Evolutionary conservation across 2,329 filamentous ascomycete species (phyloP), one percentile per base, ranked within the genome.

Genomic region (Cladosporium sp.): DNA sequence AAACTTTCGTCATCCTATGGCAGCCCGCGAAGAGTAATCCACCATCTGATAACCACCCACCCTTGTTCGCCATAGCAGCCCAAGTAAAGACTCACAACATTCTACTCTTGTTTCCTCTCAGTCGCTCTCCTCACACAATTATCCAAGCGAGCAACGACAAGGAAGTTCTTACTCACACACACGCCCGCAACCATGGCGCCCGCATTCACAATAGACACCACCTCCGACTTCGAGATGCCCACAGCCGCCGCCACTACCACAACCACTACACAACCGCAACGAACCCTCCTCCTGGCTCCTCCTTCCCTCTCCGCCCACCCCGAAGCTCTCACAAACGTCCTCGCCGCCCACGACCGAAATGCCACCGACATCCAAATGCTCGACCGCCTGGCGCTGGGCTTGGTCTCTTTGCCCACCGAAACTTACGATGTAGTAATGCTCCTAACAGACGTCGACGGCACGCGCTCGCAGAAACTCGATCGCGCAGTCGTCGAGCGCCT

Each of bases 281-380:
- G 87, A 74, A 93, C 88, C 34, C 87, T 96, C 63, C 86, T 96
- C 40, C 87, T 97, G 62, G 92, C 93, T 34, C 93, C 94, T 55
- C 92, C 94, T 12, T 96, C 92, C 22, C 84, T 97, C 68, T 88
- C 94, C 65, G 85, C 90, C 58, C 88, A 96, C 75, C 90, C 92
- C 66, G 87, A 90, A 65, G 86, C 86, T 68, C 82, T 97, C 64
- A 83, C 85, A 64, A 78, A 80, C 65, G 80, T 94, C 62, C 84
- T 96, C 69, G 80, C 85, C 60, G 79, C 85, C 59, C 86, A 90
- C 77, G 86, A 94, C 73, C 88, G 91, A 70, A 78, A 82, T 63
- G 80, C 83, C 47, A 93, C 92, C 62, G 94, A 99, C 72, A 82
- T 99, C 55, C 94, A 97, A 75, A 99, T 99, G 94, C 88, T 99